Base-by-base conservation (phyloP, 2,329 filamentous ascomycete species). In the Teratosphaeria nubilosa region DNA sequence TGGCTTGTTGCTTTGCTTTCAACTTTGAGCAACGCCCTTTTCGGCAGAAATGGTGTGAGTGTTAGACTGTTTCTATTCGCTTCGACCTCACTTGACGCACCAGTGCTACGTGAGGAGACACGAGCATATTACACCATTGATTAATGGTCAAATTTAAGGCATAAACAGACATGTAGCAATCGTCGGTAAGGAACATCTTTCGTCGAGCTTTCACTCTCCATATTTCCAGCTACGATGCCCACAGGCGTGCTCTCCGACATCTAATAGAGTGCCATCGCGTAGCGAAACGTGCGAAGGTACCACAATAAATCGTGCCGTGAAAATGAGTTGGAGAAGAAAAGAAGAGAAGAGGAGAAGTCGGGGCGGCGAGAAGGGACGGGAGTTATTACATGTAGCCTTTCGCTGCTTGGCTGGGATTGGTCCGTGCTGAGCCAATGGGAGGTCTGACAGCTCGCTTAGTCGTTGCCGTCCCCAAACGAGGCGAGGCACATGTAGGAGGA, bases 141-240 rank as follows among this genome's bases (percentile, higher is more conserved):
- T n/a, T n/a, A n/a, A n/a, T n/a, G n/a, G n/a, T n/a, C n/a, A n/a
- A n/a, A n/a, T n/a, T n/a, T n/a, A n/a, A n/a, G n/a, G n/a, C n/a
- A n/a, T n/a, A n/a, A n/a, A n/a, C 22, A 22, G 51, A 31, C n/a
- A 59, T 63, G 61, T 63, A 61, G 61, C 61, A 55, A 73, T 79
- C 82, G 80, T 85, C 77, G 81, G 82, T 85, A 85, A 85, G 82
- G 82, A 81, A 34, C 73, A 73, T 74, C 76, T 77, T 76, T 84
- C 79, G 83, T 82, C 65, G 64, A 60, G 60, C 52, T 60, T 76
- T 68, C 72, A 41, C 74, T 79, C 77, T 84, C 78, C 75, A 78
- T 74, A 75, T 80, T 81, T 85, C 83, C 83, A 86, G 82, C 82
- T 85, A 81, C 80, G 80, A 78, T 74, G 81, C 81, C 70, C 73